phyloP scores from a whole-genome alignment of 2,329 filamentous ascomycete genomes.

The Ceratocystis diversiconidia region DNA sequence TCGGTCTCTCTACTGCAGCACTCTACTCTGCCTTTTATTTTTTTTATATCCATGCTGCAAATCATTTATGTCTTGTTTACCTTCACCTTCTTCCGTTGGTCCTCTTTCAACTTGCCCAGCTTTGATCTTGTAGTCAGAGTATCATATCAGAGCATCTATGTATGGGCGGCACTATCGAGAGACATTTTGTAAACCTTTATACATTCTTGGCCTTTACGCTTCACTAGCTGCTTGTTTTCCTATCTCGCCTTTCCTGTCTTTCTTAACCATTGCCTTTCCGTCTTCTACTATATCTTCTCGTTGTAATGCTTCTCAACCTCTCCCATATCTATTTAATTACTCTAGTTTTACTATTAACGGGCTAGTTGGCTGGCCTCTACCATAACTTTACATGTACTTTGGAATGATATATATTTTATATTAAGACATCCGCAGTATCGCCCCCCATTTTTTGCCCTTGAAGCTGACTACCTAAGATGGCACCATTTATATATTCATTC shows the following conservation, averaged over 20 bases:
- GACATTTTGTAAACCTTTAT: not conserved
- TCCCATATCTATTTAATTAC: too few species aligned
- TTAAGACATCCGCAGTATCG: too few species aligned
- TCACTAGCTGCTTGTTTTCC: not conserved
- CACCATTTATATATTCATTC: too few species aligned
- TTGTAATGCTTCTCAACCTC: too few species aligned
- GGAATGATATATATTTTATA: not conserved
- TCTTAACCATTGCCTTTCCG: not conserved
- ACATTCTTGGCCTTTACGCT: not conserved
- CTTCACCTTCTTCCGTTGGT: not conserved
- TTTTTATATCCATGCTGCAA: constrained; percentile 6
- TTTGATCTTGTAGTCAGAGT: not conserved
- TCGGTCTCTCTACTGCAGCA: not conserved
- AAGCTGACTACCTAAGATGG: too few species aligned
- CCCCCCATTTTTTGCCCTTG: too few species aligned
- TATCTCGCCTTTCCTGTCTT: not conserved
- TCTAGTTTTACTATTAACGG: too few species aligned
- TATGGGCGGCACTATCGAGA: not conserved
- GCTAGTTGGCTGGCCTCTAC: not conserved
- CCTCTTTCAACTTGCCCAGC: not conserved
- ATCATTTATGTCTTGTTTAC: not conserved
- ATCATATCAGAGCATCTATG: not conserved
- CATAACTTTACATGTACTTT: not conserved
- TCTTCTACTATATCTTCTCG: not conserved
- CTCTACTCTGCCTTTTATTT: not conserved